phyloP scores from a whole-genome alignment of 169 alveolate species.

The Perkinsus chesapeaki region DNA sequence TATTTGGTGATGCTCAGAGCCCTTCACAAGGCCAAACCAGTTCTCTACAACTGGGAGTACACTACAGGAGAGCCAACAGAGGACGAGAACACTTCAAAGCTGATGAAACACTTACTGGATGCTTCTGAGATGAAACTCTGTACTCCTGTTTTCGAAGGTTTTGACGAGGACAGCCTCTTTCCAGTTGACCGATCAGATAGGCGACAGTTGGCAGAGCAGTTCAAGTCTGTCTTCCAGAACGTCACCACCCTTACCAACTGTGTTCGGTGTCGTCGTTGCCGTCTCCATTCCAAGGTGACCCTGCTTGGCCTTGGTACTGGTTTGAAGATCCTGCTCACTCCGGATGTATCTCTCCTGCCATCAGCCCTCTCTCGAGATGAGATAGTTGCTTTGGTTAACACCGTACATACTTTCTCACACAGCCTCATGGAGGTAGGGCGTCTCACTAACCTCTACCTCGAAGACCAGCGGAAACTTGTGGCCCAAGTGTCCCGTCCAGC shows the following conservation, averaged over 20 bases:
- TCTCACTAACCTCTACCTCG: background rate
- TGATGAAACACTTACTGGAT: slow-evolving; percentile 5
- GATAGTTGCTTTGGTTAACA: slow-evolving; percentile 6
- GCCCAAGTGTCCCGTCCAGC: background rate
- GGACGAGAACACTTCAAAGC: background rate
- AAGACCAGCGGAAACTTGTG: background rate
- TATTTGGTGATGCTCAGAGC: background rate
- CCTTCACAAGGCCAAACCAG: background rate
- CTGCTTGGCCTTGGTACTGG: slow-evolving; percentile 10
- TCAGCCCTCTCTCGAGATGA: slow-evolving; percentile 13
- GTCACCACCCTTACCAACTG: slow-evolving; percentile 10
- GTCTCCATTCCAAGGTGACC: slow-evolving; percentile 7
- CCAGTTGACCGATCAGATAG: background rate
- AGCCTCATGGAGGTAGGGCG: background rate
- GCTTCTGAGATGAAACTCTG: background rate
- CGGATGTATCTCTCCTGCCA: slow-evolving; percentile 10
- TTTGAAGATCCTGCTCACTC: slow-evolving; percentile 2
- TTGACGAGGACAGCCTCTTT: slow-evolving; percentile 7
- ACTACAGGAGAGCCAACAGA: background rate
- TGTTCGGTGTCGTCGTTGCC: slow-evolving; percentile 10
- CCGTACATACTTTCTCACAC: slow-evolving; percentile 1
- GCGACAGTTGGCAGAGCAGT: slow-evolving; percentile 8
- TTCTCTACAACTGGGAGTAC: background rate
- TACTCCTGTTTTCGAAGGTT: slow-evolving; percentile 2
- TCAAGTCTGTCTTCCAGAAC: slow-evolving; percentile 13